Conservation (phyloP, 2,329 filamentous ascomycete genomes). For the Paecilomyces sp. region DNA sequence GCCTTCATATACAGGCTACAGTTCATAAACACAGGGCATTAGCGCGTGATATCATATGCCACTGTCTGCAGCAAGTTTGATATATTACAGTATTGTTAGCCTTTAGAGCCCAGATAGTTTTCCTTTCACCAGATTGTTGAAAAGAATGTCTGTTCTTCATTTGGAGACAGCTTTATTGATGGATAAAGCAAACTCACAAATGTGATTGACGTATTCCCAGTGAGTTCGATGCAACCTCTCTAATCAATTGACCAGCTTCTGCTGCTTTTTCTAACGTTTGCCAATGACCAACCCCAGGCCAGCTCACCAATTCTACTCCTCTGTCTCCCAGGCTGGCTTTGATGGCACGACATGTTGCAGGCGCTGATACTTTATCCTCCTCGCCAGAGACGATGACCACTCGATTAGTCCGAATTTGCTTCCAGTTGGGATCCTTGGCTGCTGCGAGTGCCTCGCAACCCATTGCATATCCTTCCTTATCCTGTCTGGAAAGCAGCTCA, state of each 20-base stretch:
- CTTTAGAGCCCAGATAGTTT: too few species aligned
- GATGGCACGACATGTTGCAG: background rate
- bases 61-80: too few species aligned
- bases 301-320: background rate
- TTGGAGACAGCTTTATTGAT: background rate
- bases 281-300: background rate
- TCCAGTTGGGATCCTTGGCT: background rate
- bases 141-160: too few species aligned
- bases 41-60: too few species aligned
- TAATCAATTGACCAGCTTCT: background rate
- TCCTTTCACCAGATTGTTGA: too few species aligned
- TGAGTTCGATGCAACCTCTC: background rate
- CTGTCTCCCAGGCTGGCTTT: background rate
- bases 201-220: background rate
- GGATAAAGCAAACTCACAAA: background rate
- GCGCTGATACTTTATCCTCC: background rate
- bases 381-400: background rate
- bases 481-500: background rate
- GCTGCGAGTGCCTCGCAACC: background rate
- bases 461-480: background rate
- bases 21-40: too few species aligned
- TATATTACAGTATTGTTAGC: too few species aligned
- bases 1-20: too few species aligned
- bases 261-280: background rate
- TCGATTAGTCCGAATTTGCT: background rate